Conservation (phyloP, 2,329 filamentous ascomycete genomes). For the Uncinocarpus reesii region DNA sequence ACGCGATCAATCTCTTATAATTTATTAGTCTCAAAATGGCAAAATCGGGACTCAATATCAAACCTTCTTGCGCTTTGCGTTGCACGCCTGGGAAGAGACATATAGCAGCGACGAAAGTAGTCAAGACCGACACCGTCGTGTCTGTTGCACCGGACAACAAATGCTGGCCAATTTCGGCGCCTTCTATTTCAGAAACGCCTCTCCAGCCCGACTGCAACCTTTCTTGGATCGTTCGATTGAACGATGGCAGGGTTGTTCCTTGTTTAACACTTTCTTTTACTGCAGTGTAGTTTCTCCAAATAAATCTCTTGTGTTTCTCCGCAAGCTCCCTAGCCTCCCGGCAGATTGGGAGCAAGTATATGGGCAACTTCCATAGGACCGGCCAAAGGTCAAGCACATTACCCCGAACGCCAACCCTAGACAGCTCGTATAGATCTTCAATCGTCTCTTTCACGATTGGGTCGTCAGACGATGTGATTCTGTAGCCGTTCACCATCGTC, state of each 20-base stretch:
- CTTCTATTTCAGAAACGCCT: constrained; percentile 3
- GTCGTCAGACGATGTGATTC: constrained; percentile 3
- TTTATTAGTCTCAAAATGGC: not conserved
- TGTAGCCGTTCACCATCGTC: constrained; percentile 7
- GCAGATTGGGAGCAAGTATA: constrained; percentile 14
- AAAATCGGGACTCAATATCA: not conserved
- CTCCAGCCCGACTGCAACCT: constrained; percentile 1
- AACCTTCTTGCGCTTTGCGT: constrained; percentile 35
- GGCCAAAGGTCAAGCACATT: constrained; percentile 14
- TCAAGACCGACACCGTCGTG: constrained; percentile 42
- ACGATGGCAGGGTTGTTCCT: constrained; percentile 2
- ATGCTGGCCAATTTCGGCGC: constrained; percentile 8
- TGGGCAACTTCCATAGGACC: constrained; percentile 12
- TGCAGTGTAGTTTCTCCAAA: constrained; percentile 7
- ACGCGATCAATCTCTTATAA: constrained; percentile 29
- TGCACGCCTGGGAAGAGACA: constrained; percentile 39
- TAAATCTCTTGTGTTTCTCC: constrained; percentile 2
- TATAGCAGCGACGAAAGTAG: constrained; percentile 42
- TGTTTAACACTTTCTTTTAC: constrained; percentile 3
- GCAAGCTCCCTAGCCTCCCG: constrained; percentile 15
- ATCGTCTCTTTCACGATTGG: constrained; percentile 7
- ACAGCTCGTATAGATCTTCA: constrained; percentile 8
- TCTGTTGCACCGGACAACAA: constrained; percentile 29
- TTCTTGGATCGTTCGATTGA: constrained; percentile 8
- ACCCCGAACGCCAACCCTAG: constrained; percentile 14